Percentiles rank a stretch among this genome's conserved stretches.
phyloP scores from a whole-genome alignment of 306 rosid species.

The Hippophae gyantsensis region DNA sequence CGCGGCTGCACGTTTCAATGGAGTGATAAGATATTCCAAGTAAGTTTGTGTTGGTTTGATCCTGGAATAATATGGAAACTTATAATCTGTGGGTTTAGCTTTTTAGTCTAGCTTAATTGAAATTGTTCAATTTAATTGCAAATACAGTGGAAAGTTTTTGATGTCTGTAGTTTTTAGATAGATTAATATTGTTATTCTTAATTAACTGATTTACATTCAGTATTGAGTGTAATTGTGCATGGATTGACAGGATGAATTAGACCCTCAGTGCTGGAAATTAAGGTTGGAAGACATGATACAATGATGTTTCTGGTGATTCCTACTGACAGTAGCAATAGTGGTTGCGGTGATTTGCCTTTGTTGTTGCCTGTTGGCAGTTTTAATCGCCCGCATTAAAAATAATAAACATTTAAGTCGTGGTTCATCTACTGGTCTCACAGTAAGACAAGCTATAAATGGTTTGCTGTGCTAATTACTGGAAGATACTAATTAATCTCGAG shows the following conservation, averaged over 20 bases:
- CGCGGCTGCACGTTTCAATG: constrained; percentile 82
- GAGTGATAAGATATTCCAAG: constrained; percentile 81
- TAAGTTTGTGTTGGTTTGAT: constrained; percentile 18
- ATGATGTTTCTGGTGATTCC: constrained; percentile 10
- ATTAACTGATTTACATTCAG: constrained; percentile 1
- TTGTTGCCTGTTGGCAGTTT: too few species aligned
- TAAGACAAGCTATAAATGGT: too few species aligned
- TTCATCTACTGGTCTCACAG: too few species aligned
- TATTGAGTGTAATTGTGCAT: constrained; percentile 14
- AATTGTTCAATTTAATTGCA: too few species aligned
- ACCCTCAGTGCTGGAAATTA: constrained; percentile 83
- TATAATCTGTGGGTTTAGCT: too few species aligned
- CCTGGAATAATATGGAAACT: not conserved
- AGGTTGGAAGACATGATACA: constrained; percentile 56
- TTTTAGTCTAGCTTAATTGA: too few species aligned
- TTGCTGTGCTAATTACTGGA: too few species aligned
- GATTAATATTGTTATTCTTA: not conserved
- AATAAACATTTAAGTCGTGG: too few species aligned
- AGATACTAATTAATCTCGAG: too few species aligned
- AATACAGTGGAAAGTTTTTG: too few species aligned
- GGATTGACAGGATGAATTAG: constrained; percentile 77
- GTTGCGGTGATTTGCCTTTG: not conserved
- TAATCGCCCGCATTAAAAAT: too few species aligned
- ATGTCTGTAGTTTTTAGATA: not conserved
- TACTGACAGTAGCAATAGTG: not conserved